phyloP scores from a whole-genome alignment of 768 basidiomycete genomes.

The Termitomyces sp. region DNA sequence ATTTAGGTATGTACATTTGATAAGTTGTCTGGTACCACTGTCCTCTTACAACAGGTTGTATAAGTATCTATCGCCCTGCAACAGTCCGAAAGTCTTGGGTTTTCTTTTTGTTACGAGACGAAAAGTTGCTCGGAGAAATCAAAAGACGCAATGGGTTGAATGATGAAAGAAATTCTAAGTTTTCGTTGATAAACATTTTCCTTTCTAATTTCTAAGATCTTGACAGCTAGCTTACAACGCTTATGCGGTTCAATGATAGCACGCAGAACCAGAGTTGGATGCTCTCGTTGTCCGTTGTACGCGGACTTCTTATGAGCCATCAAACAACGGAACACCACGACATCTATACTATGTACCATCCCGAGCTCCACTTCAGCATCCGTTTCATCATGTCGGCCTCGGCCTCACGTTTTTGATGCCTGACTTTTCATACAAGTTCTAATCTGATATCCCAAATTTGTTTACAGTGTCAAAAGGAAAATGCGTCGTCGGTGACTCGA shows the following conservation, averaged over 20 bases:
- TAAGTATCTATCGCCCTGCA: neutral
- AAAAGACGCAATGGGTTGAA: neutral
- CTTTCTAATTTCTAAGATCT: neutral
- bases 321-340: neutral
- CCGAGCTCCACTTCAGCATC: neutral
- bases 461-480: neutral
- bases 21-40: too few species aligned
- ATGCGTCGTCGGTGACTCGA: neutral
- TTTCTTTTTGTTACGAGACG: neutral
- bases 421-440: neutral
- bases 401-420: neutral
- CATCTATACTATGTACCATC: neutral
- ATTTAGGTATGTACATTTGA: too few species aligned
- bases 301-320: neutral
- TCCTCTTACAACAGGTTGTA: too few species aligned
- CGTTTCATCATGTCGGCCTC: neutral
- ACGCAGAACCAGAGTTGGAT: neutral
- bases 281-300: neutral
- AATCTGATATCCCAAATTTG: neutral
- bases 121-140: neutral
- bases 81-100: neutral
- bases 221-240: neutral
- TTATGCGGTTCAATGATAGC: neutral
- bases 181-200: neutral
- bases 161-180: neutral